Conservation (phyloP, 441 rosid genomes). For the Sinapis alba region DNA sequence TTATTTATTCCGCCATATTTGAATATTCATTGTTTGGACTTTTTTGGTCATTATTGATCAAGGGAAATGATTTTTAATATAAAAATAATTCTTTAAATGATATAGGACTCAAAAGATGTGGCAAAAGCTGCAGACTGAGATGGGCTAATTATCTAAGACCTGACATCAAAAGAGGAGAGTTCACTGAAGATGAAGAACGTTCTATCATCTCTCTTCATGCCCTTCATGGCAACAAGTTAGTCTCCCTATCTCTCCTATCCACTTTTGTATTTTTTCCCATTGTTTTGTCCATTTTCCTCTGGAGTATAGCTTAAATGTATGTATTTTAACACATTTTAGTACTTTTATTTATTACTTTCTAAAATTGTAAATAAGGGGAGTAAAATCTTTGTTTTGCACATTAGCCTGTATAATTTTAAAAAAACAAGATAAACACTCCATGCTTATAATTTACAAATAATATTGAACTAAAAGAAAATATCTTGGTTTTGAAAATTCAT, state of each 20-base stretch:
- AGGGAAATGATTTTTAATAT: not conserved
- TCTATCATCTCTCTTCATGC: constrained; percentile 60
- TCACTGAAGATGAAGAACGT: constrained; percentile 50
- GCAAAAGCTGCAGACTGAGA: constrained; percentile 60
- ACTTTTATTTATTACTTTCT: not conserved
- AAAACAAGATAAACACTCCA: not conserved
- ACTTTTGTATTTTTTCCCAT: not conserved
- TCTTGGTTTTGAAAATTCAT: not conserved
- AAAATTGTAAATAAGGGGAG: not conserved
- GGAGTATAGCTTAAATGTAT: not conserved
- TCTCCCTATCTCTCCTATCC: not conserved
- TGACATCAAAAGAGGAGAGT: constrained; percentile 60
- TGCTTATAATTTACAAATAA: not conserved
- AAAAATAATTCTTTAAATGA: not conserved
- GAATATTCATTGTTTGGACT: constrained; percentile 22
- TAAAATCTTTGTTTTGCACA: not conserved
- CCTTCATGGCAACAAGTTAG: constrained; percentile 55
- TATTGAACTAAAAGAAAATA: not conserved
- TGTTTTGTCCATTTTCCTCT: not conserved
- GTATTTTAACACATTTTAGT: not conserved
- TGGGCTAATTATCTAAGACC: constrained; percentile 63
- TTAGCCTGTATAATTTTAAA: not conserved
- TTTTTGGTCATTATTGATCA: not conserved
- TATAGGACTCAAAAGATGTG: constrained; percentile 58
- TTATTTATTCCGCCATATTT: not conserved